Base-by-base conservation (phyloP, 1,284 basidiomycete species). In the Cystobasidiaceae sp. region DNA sequence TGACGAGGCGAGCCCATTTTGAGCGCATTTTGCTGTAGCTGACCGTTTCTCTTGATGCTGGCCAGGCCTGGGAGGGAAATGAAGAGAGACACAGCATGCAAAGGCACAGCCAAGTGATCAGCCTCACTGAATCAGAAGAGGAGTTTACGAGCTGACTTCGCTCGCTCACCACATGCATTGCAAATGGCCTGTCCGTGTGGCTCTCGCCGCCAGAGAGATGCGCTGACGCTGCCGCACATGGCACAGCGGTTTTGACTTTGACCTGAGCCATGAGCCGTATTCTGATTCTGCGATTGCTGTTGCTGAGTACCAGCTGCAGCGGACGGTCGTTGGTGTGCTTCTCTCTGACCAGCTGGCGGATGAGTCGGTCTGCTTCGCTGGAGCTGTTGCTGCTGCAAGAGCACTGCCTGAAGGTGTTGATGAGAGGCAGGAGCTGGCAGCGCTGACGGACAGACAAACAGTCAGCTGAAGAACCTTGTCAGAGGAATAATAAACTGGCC, bases 171-270 rank as follows among this genome's bases (percentile, higher is more conserved):
- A 77, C 88, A 90, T 58, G 87, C 86, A 76, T 90, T 90, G 79
- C 88, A 90, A 74, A 90, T 83, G 44, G 85, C 82, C 76, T 93
- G 89, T 63, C 93, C 92, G 57, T 90, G 86, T 75, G 93, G 89
- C 74, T 94, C 91, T 72, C 92, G 81, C 74, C 93, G 81, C 92
- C 92, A 96, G 8, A 96, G 79, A 8, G 93, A 92, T 1, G 92
- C 94, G 51, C 90, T 91, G 76, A 88, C 91, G 44, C 92, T 94
- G 19, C 89, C 88, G 77, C 92, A 96, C 77, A 93, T 92, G 44
- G 88, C 85, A 78, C 92, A 96, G 74, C 86, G 86, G 45, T 69
- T 69, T 19, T 45, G 59, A 2, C 55, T 37, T 23, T 60, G 63
- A 34, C 34, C 59, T 13, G 27, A n/a, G 30, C 15, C 49, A 39